Percentiles rank a stretch among this genome's conserved stretches.
phyloP scores from a whole-genome alignment of 257 asterid genomes.

The Solanum boliviense region DNA sequence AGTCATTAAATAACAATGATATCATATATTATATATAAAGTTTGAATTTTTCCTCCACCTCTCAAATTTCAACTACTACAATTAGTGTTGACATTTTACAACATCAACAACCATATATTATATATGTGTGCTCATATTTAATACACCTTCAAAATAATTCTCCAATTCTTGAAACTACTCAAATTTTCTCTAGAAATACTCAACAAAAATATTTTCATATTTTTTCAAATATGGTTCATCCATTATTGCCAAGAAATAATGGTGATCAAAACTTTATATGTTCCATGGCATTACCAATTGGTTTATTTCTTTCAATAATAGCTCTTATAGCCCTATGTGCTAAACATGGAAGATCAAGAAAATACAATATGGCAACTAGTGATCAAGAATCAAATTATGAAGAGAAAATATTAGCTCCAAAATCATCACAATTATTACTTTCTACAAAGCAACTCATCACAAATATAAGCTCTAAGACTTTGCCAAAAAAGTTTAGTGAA shows the following conservation, averaged over 20 bases:
- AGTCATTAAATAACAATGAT: background rate
- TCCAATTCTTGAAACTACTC: background rate
- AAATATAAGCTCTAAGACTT: background rate
- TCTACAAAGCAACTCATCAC: background rate
- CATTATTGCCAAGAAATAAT: conserved; percentile 2
- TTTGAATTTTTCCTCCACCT: conserved; percentile 11
- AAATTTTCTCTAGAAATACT: background rate
- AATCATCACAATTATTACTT: conserved; percentile 3
- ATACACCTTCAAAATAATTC: background rate
- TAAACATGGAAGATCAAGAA: conserved; percentile 30
- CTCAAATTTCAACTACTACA: conserved; percentile 40
- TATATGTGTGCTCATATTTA: background rate
- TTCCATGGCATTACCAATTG: conserved; percentile 40
- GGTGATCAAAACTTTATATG: conserved; percentile 12
- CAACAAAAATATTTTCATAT: background rate
- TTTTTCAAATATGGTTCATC: conserved; percentile 40
- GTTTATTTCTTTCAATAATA: conserved; percentile 42
- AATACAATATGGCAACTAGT: background rate
- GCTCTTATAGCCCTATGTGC: conserved; percentile 54
- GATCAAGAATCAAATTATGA: background rate
- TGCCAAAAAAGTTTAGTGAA: background rate
- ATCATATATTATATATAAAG: background rate
- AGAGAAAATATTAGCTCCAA: conserved; percentile 9
- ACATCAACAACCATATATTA: background rate
- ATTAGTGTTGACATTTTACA: background rate